phyloP scores from a whole-genome alignment of 768 basidiomycete genomes.

The Piloderma croceum region DNA sequence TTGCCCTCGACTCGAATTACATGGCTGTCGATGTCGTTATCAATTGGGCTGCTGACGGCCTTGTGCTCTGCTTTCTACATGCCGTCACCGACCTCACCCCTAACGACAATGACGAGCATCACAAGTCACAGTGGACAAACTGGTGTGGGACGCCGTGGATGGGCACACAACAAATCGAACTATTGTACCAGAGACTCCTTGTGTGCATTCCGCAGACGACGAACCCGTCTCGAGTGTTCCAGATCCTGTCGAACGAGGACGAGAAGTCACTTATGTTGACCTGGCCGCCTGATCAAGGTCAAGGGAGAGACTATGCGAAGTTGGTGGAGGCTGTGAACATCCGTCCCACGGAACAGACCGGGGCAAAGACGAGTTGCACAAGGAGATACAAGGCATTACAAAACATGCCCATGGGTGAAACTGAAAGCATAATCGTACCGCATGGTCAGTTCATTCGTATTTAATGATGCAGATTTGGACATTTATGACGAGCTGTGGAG shows the following conservation, averaged over 20 bases:
- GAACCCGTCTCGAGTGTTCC: conserved; percentile 63
- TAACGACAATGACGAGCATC: conserved; percentile 59
- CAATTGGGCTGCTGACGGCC: conserved; percentile 82
- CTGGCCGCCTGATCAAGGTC: conserved; percentile 68
- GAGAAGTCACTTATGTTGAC: conserved; percentile 57
- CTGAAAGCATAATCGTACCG: conserved; percentile 86
- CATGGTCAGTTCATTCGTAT: conserved; percentile 57
- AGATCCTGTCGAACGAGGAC: conserved; percentile 63
- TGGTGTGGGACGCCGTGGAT: conserved; percentile 81
- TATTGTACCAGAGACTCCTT: conserved; percentile 55
- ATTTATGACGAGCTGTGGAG: no score
- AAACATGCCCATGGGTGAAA: conserved; percentile 57
- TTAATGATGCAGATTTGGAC: conserved; percentile 4
- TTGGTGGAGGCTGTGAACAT: conserved; percentile 68
- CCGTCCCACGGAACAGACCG: conserved; percentile 44
- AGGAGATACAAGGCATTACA: conserved; percentile 75
- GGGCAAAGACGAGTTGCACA: conserved; percentile 83
- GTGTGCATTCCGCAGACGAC: conserved; percentile 47
- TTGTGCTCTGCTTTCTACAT: conserved; percentile 86
- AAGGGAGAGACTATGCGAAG: conserved; percentile 44
- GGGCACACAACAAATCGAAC: conserved; percentile 48
- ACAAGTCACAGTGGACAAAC: conserved; percentile 77
- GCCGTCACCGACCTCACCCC: conserved; percentile 68
- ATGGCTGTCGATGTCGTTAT: conserved; percentile 87
- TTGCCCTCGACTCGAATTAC: conserved; percentile 66